These are phyloP conservation scores for Immersiporthe knoxdaviesiana DNA, from an alignment of 2,329 filamentous ascomycete genomes.

Conservation along the genomic window DNA sequence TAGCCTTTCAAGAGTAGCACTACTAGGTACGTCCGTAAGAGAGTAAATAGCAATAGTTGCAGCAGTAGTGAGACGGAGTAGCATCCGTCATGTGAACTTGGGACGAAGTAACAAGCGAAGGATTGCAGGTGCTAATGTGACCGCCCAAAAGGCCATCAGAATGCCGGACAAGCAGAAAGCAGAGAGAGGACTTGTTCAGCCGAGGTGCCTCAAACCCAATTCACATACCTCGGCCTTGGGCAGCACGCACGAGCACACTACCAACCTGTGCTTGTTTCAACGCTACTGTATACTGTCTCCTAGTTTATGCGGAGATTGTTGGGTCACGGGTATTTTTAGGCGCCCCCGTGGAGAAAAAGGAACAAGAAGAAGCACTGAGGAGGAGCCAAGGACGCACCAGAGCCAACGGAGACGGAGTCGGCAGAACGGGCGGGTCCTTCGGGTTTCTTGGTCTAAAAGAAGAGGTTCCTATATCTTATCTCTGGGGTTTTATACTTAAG, in stretches of 20 bases:
- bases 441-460: neutral
- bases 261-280: neutral
- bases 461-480: too few species aligned
- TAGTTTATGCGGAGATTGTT: neutral
- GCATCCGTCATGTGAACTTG: neutral
- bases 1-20: too few species aligned
- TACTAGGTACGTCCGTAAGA: too few species aligned
- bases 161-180: too few species aligned
- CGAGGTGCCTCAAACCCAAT: neutral
- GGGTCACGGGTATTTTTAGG: too few species aligned
- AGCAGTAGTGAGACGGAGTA: neutral
- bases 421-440: neutral
- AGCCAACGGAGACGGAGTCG: neutral
- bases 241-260: neutral
- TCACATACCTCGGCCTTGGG: neutral
- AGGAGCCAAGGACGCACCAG: neutral
- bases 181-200: too few species aligned
- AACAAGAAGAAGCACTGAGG: neutral
- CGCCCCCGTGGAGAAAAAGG: too few species aligned
- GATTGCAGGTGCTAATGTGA: neutral
- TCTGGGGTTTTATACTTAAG: neutral
- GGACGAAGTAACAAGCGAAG: neutral
- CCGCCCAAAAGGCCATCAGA: neutral
- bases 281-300: neutral
- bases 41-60: too few species aligned